Percentiles rank a stretch among this genome's conserved stretches.
Conservation (phyloP, 371 early-diverging fungal genomes). For the Actinomortierella ambigua region DNA sequence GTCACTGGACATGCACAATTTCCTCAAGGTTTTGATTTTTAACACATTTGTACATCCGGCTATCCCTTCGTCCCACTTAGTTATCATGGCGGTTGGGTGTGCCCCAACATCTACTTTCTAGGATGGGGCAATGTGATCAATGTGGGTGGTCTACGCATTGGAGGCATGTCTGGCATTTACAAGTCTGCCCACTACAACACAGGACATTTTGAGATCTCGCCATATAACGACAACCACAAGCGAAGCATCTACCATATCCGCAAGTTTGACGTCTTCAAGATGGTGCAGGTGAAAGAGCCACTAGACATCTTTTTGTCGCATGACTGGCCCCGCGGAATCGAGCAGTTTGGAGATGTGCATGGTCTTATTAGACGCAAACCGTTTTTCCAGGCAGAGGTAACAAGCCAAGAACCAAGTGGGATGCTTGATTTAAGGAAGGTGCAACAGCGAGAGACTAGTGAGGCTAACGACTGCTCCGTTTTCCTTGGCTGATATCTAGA, state of each 20-base stretch:
- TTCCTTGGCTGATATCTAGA: conserved; percentile 41
- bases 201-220: conserved; percentile 84
- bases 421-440: conserved; percentile 7
- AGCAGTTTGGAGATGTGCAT: conserved; percentile 74
- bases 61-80: conserved; percentile 30
- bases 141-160: conserved; percentile 89
- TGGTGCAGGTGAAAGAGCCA: conserved; percentile 68
- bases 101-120: conserved; percentile 92
- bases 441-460: background rate
- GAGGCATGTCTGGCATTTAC: conserved; percentile 93
- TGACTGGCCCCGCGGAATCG: conserved; percentile 95
- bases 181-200: conserved; percentile 72
- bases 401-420: background rate
- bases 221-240: conserved; percentile 63
- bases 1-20: too few relatives aligned
- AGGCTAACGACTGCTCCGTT: background rate
- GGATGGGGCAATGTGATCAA: conserved; percentile 85
- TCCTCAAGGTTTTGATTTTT: background rate
- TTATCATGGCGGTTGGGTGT: conserved; percentile 96
- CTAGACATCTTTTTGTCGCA: conserved; percentile 93
- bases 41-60: background rate
- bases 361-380: conserved; percentile 69
- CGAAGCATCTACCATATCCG: conserved; percentile 88
- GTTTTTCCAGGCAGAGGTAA: conserved; percentile 76
- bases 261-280: conserved; percentile 77